phyloP scores from a whole-genome alignment of 2,329 filamentous ascomycete genomes.

The Herpotrichia juniperi region DNA sequence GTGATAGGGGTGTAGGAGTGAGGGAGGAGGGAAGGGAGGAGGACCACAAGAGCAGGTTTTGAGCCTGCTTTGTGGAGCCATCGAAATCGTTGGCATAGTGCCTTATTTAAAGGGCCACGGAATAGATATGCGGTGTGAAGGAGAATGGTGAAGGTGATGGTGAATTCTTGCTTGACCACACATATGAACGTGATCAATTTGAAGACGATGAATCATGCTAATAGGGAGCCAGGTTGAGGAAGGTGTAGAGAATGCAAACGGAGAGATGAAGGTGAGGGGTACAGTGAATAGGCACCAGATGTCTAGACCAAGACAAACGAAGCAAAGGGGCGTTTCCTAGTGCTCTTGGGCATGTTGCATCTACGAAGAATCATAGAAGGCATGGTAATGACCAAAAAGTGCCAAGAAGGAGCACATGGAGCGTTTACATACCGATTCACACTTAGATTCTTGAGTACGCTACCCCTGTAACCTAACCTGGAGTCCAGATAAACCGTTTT shows the following conservation, averaged over 20 bases:
- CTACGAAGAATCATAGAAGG: no score
- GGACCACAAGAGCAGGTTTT: background rate
- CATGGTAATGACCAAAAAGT: background rate
- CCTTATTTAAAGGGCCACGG: background rate
- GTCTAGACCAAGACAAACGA: background rate
- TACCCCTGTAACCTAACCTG: constrained; percentile 6
- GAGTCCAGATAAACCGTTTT: background rate
- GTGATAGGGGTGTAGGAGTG: background rate
- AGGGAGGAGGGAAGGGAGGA: background rate
- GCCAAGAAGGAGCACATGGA: background rate
- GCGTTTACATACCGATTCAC: constrained; percentile 5
- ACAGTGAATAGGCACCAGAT: background rate
- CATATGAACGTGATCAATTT: no score
- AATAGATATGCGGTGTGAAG: background rate
- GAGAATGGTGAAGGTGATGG: background rate
- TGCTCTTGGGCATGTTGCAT: background rate
- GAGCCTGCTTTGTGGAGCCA: background rate
- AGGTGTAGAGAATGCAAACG: background rate
- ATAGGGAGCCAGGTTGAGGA: background rate
- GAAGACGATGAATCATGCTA: no score
- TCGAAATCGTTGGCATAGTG: constrained; percentile 5
- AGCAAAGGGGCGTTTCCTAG: background rate
- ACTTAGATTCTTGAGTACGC: background rate
- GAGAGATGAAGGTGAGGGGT: background rate
- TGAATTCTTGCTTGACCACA: no score